Percentiles rank a stretch among this genome's conserved stretches.
phyloP scores from a whole-genome alignment of 2,329 filamentous ascomycete genomes.

The Alternaria novae-zelandiae region DNA sequence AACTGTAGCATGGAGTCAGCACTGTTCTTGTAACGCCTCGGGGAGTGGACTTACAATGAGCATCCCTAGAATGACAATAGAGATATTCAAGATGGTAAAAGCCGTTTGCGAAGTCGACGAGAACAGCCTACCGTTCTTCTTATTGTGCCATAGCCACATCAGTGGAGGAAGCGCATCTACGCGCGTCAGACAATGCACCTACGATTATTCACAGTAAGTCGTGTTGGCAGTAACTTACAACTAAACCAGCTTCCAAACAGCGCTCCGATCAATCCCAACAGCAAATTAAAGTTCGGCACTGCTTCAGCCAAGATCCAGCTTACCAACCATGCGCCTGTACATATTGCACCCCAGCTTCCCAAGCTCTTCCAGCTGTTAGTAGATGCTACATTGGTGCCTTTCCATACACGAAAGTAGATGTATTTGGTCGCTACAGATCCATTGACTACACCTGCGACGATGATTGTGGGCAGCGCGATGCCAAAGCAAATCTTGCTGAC shows the following conservation, averaged over 20 bases:
- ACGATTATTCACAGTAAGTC: background rate
- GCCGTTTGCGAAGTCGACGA: constrained; percentile 50
- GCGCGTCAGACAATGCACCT: background rate
- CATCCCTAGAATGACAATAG: constrained; percentile 49
- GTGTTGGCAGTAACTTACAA: constrained; percentile 43
- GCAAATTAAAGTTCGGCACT: constrained; percentile 71
- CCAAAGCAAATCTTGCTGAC: constrained; percentile 72
- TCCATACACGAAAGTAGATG: constrained; percentile 69
- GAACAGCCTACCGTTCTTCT: constrained; percentile 45
- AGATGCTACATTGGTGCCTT: constrained; percentile 57
- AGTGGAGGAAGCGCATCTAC: constrained; percentile 51
- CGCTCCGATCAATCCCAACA: constrained; percentile 67
- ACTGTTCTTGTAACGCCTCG: background rate
- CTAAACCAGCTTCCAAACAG: constrained; percentile 74
- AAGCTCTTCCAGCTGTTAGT: constrained; percentile 31
- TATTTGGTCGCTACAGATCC: constrained; percentile 71
- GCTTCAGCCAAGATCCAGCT: constrained; percentile 73
- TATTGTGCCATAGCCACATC: constrained; percentile 59
- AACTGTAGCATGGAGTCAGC: constrained; percentile 23
- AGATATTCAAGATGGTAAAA: constrained; percentile 54
- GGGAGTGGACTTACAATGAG: constrained; percentile 30
- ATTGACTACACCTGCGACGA: constrained; percentile 75
- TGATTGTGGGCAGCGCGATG: constrained; percentile 72
- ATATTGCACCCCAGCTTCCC: constrained; percentile 65
- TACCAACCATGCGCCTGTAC: constrained; percentile 62